phyloP scores from a whole-genome alignment of 192 early-diverging fungal species.

The Podila verticillata region DNA sequence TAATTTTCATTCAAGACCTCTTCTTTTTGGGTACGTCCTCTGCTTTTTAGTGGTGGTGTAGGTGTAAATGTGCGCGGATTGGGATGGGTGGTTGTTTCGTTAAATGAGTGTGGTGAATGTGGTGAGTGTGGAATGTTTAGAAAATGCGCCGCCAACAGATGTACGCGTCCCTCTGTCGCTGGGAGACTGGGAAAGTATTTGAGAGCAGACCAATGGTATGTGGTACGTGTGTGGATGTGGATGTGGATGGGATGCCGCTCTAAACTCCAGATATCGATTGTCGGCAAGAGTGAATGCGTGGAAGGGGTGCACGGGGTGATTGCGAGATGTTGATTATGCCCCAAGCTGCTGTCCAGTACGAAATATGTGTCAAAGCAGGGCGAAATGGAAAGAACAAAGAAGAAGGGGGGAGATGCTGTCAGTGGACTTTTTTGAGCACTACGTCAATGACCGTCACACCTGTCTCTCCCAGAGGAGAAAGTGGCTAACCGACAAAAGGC shows the following conservation, averaged over 20 bases:
- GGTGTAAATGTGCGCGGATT: too few species aligned
- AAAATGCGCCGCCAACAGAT: not conserved
- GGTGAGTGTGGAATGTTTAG: not conserved
- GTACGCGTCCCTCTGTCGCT: not conserved
- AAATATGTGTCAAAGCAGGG: not conserved
- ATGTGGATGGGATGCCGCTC: too few species aligned
- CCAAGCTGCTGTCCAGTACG: not conserved
- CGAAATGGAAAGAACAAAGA: not conserved
- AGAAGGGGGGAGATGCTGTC: not conserved
- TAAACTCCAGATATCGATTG: too few species aligned
- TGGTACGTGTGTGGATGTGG: too few species aligned
- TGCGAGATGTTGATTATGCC: not conserved
- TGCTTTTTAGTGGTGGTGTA: not conserved
- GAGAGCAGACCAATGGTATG: not conserved
- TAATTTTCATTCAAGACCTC: slow-evolving; percentile 59
- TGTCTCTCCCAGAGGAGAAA: not conserved
- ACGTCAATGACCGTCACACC: not conserved
- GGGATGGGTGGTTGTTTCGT: too few species aligned
- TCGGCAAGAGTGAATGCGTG: too few species aligned
- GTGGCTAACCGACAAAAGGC: not conserved
- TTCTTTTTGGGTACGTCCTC: not conserved
- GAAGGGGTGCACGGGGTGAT: too few species aligned
- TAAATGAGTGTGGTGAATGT: not conserved
- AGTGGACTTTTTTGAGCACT: not conserved
- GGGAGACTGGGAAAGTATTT: not conserved